These are phyloP conservation scores for Bipolaris bicolor DNA, from an alignment of 2,329 filamentous ascomycete species.

Conservation along the genomic window DNA sequence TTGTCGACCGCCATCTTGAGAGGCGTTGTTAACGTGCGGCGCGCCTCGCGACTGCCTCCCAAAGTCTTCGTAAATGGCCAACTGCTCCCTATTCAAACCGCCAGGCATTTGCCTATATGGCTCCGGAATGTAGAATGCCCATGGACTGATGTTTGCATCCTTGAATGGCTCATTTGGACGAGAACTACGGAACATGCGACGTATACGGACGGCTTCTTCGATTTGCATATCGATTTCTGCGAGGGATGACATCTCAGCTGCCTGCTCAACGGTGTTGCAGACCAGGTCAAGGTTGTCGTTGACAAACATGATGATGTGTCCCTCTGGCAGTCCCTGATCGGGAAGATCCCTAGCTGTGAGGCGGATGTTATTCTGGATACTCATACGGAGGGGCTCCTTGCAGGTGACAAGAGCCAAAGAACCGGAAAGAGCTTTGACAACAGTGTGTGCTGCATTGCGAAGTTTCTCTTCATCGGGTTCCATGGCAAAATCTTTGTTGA, in stretches of 20 bases:
- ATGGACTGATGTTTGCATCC: slow-evolving; percentile 80
- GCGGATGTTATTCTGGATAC: slow-evolving; percentile 97
- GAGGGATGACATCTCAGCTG: slow-evolving; percentile 89
- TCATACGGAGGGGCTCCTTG: slow-evolving; percentile 94
- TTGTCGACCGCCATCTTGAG: slow-evolving; percentile 65
- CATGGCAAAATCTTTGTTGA: slow-evolving; percentile 94
- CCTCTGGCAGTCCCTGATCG: slow-evolving; percentile 82
- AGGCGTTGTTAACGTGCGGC: slow-evolving; percentile 61
- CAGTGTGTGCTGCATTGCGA: slow-evolving; percentile 83
- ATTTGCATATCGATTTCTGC: slow-evolving; percentile 96
- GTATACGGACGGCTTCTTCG: slow-evolving; percentile 76
- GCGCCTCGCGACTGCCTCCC: slow-evolving; percentile 79
- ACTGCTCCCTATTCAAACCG: slow-evolving; percentile 87
- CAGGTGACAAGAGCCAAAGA: slow-evolving; percentile 96
- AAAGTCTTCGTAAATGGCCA: slow-evolving; percentile 97
- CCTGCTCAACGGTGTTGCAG: slow-evolving; percentile 92
- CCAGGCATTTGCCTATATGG: slow-evolving; percentile 85
- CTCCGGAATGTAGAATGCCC: slow-evolving; percentile 91
- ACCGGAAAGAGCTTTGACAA: slow-evolving; percentile 93
- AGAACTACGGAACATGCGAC: slow-evolving; percentile 75
- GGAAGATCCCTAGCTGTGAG: slow-evolving; percentile 71
- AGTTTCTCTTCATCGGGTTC: slow-evolving; percentile 89
- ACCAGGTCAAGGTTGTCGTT: slow-evolving; percentile 96
- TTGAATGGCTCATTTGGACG: slow-evolving; percentile 85
- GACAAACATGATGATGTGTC: slow-evolving; percentile 96